These are phyloP conservation scores for Chloromonas sp. DNA, from an alignment of 163 green algal species.

Conservation along the genomic window DNA sequence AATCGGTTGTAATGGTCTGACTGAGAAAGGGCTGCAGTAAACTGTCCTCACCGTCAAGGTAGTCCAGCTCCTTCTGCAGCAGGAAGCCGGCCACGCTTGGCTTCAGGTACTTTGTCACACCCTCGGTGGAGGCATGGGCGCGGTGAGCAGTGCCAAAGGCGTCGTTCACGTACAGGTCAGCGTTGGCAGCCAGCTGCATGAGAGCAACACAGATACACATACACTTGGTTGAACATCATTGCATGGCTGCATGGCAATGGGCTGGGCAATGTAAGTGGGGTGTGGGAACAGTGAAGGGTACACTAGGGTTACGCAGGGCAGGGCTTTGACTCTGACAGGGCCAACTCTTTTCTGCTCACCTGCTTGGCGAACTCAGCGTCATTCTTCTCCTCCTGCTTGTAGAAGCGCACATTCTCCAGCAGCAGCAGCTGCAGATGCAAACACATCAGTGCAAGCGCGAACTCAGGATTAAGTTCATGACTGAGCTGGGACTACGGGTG, in stretches of 20 bases:
- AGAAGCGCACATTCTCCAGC: constrained; percentile 99
- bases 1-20: too few relatives aligned
- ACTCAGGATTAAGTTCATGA: too few relatives aligned
- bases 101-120: constrained; percentile 87
- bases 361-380: constrained; percentile 83
- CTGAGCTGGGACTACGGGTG: too few relatives aligned
- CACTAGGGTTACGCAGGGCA: too few relatives aligned
- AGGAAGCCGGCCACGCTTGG: constrained; percentile 83
- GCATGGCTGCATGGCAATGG: too few relatives aligned
- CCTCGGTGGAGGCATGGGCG: constrained; percentile 95
- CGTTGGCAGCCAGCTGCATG: constrained; percentile 78
- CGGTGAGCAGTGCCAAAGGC: constrained; percentile 98
- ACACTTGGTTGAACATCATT: too few relatives aligned
- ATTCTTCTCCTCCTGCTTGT: constrained; percentile 98
- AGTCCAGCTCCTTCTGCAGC: constrained; percentile 94
- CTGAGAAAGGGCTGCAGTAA: too few relatives aligned
- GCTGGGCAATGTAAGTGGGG: neutral
- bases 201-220: too few relatives aligned
- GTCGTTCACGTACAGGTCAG: constrained; percentile 97
- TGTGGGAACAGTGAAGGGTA: neutral
- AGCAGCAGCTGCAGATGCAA: constrained; percentile 66
- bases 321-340: neutral
- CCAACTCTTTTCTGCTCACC: constrained; percentile 29
- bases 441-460: neutral
- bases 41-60: constrained; percentile 71